A percentile compares a stretch with the other conserved stretches of the same genome.
phyloP scores from a whole-genome alignment of 192 early-diverging fungal genomes.

The Umbelopsis ramanniana region DNA sequence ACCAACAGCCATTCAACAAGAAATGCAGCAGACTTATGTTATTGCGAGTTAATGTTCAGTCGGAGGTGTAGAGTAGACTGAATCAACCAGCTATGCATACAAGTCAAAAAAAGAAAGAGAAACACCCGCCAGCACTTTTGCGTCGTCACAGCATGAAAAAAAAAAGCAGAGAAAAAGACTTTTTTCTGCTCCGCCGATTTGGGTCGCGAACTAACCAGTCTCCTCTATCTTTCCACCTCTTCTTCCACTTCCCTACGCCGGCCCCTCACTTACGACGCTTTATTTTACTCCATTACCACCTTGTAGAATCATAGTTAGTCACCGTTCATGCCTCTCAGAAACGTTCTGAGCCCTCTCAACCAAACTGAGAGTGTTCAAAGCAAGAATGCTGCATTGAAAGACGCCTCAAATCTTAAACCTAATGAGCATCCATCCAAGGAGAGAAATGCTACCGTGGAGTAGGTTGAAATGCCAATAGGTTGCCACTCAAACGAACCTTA shows the following conservation, averaged over 20 bases:
- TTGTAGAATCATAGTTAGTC: conserved; percentile 18
- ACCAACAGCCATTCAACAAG: neutral
- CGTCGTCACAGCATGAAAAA: conserved; percentile 23
- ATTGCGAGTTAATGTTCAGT: too few species aligned
- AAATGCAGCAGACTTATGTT: too few species aligned
- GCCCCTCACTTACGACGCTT: neutral
- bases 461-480: neutral
- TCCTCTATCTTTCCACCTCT: neutral
- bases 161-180: conserved; percentile 7
- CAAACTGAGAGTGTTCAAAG: conserved; percentile 20
- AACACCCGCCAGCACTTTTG: neutral
- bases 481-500: neutral
- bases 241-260: neutral
- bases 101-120: neutral
- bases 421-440: conserved; percentile 9
- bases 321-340: conserved; percentile 14
- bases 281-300: conserved; percentile 13
- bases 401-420: neutral
- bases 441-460: neutral
- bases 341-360: conserved; percentile 27
- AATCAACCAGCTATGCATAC: too few species aligned
- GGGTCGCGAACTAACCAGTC: neutral
- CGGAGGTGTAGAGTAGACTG: too few species aligned
- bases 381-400: conserved; percentile 18
- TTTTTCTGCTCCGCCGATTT: conserved; percentile 1